Evolutionary conservation across 257 asterid genomes (phyloP).

Genomic region (Plantago elongata): DNA sequence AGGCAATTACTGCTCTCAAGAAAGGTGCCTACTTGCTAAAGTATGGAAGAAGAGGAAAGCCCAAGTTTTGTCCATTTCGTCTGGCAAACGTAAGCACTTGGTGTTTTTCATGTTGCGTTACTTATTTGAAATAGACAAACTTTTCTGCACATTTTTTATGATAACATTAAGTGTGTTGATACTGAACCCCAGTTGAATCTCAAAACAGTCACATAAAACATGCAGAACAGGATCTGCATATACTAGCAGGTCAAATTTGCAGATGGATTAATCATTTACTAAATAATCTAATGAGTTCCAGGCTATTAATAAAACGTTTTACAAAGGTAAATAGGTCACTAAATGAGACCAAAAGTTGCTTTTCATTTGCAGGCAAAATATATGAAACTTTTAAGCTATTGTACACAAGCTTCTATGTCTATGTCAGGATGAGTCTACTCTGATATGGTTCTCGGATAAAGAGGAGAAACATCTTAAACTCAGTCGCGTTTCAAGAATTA

Average conservation of each 20-base stretch:
- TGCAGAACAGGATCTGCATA: conserved; percentile 3
- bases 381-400: not conserved
- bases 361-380: not conserved
- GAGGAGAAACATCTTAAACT: conserved; percentile 93
- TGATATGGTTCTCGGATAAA: conserved; percentile 93
- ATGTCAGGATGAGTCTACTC: conserved; percentile 75
- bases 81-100: conserved; percentile 46
- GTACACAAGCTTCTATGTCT: not conserved
- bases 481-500: conserved; percentile 84
- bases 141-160: not conserved
- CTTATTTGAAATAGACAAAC: not conserved
- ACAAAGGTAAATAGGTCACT: not conserved
- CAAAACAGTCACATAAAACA: not conserved
- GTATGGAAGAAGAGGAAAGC: conserved; percentile 73
- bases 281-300: not conserved
- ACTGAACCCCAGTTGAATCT: not conserved
- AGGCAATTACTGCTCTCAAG: conserved; percentile 67
- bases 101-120: not conserved
- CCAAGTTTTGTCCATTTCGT: conserved; percentile 68
- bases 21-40: conserved; percentile 64
- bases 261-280: not conserved
- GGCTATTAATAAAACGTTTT: not conserved
- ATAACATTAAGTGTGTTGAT: not conserved
- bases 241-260: not conserved
- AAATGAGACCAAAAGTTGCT: not conserved